Base-by-base conservation (phyloP, 495 filamentous ascomycete genomes). In the Pseudotulostoma volvatum region DNA sequence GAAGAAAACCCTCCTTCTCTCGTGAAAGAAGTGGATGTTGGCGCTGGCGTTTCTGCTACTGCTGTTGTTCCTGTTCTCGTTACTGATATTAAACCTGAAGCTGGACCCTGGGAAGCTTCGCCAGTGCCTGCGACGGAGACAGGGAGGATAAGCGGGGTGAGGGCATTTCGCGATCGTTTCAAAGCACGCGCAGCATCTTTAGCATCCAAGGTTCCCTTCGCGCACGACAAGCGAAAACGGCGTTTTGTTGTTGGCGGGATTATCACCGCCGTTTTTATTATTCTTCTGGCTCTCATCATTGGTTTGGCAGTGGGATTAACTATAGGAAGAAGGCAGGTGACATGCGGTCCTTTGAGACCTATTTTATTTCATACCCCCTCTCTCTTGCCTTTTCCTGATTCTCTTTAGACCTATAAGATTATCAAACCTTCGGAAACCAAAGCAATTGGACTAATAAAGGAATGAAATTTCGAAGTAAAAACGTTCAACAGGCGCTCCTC, bases 231-330 rank as follows among this genome's bases (percentile, higher is more conserved):
- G 37, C 54, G 51, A 21, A 57, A 52, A 35, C 39, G 48, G 11
- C 39, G 37, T 5, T 38, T 57, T 4, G 39, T 54, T 18, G 32
- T 60, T 20, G 48, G 40, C 15, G 46, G 41, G 1, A 14, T 57
- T 7, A 31, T 64, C n/a, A 47, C 49, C 1, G 49, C 54, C 7
- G 19, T 64, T 1, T 14, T 57, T 13, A 37, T 66, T 3, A 37
- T 43, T 16, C 37, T 73, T 1, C 40, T 76, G 8, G 68, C 61
- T 0, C 49, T 78, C 33, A 65, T 73, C 14, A 60, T 77, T 28
- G 70, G 71, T 9, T 59, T 77, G 16, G 57, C 68, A 8, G 67
- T 72, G 25, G 69, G 73, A 11, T 54, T 76, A 18, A 62, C 61
- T 0, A 38, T 41, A 11, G 45, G 47, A 1, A 47, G 34, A 33